Evolutionary conservation across 371 early-diverging fungal genomes (phyloP).

Genomic region (Mucor indicus): DNA sequence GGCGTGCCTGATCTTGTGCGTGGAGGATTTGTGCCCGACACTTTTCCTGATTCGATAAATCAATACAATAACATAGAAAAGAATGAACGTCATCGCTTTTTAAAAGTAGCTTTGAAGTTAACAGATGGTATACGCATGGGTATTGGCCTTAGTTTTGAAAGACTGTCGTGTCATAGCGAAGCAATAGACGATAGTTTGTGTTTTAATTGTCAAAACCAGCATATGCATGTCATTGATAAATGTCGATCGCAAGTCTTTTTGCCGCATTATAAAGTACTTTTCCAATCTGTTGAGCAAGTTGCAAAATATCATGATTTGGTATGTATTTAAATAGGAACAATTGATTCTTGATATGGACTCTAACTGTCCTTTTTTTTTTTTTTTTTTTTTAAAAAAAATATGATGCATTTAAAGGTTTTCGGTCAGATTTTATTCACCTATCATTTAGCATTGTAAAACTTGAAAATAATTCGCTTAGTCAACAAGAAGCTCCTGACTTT

Average conservation of each 20-base stretch:
- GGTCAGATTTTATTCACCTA: slow-evolving; percentile 61
- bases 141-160: slow-evolving; percentile 41
- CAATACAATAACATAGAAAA: no score
- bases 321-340: slow-evolving; percentile 1
- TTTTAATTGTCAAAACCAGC: background rate
- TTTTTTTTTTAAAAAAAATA: slow-evolving; percentile 24
- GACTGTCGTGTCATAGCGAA: background rate
- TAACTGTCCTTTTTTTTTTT: no score
- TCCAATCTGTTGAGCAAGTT: slow-evolving; percentile 33
- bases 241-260: slow-evolving; percentile 21
- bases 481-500: background rate
- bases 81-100: slow-evolving; percentile 9
- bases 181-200: background rate
- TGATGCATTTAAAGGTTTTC: slow-evolving; percentile 68
- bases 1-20: slow-evolving; percentile 29
- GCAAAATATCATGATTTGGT: slow-evolving; percentile 29
- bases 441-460: slow-evolving; percentile 48
- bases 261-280: slow-evolving; percentile 43
- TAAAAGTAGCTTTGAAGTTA: slow-evolving; percentile 38
- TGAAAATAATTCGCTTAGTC: background rate
- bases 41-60: slow-evolving; percentile 1
- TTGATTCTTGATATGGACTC: background rate
- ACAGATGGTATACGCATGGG: slow-evolving; percentile 50
- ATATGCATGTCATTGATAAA: background rate
- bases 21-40: slow-evolving; percentile 14